Evolutionary conservation across 2,329 filamentous ascomycete species (phyloP), one percentile per base, ranked within the genome.

Genomic region (Sclerotinia minor): DNA sequence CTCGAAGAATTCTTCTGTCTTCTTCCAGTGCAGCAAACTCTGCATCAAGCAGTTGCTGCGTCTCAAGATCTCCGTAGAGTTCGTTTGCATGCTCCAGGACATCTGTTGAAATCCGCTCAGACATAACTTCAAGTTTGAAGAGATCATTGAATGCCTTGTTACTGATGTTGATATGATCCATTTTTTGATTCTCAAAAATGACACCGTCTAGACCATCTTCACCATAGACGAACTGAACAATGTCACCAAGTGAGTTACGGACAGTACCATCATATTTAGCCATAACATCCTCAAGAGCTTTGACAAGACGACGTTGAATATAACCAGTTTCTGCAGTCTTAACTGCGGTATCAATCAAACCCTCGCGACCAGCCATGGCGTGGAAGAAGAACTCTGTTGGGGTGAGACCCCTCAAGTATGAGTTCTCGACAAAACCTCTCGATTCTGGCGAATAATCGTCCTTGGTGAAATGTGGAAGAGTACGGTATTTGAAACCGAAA

Each of bases 321-420:
- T 99, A 99, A 81, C 95, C 95, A 68, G 96, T 99, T 80, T 99
- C 96, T 26, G 95, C 95, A 72, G 95, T 99, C 86, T 99, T 99
- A 81, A 99, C 96, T 73, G 95, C 95, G 64, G 95, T 99, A 85
- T 99, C 95, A 75, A 99, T 99, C 67, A 99, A 85, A 96, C 95
- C 95, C 81, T 99, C 95, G 83, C 95, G 89, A 92, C 95, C 95
- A 84, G 95, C 95, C 95, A 99, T 99, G 77, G 95, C 95, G 86
- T 99, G 95, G 85, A 99, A 99, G 83, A 97, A 99, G 82, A 99
- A 99, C 75, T 99, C 95, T 0, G 92, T 90, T 0, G 95, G 95
- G 0, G 96, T 99, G 69, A 99, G 82, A 67, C 95, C 95, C 83
- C 95, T 92, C 17, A 99, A 87, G 75, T 99, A 99, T 0, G 95